These are phyloP conservation scores for Kwoniella dejecticola DNA, from an alignment of 768 basidiomycete genomes.

Conservation along the genomic window DNA sequence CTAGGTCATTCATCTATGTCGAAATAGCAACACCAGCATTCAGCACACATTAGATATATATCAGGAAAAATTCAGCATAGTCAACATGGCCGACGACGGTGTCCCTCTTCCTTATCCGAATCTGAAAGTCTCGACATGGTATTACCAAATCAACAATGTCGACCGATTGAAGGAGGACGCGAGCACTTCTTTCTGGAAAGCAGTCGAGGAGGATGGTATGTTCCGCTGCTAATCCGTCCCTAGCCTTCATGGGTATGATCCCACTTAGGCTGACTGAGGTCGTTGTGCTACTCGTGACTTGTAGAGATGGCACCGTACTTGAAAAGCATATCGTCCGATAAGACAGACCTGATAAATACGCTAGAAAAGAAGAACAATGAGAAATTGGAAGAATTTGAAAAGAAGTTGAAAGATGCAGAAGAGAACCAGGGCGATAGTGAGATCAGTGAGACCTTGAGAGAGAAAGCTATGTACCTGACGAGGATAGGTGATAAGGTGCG, in stretches of 20 bases:
- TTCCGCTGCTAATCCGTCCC: not conserved
- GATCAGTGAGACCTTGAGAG: conserved; percentile 81
- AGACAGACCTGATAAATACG: conserved; percentile 60
- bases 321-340: conserved; percentile 58
- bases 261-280: not conserved
- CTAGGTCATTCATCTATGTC: too few species aligned
- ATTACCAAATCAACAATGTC: conserved; percentile 73
- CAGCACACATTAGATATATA: not conserved
- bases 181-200: conserved; percentile 66
- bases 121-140: conserved; percentile 73
- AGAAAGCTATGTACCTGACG: conserved; percentile 80
- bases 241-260: too few species aligned
- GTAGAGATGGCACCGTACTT: conserved; percentile 85
- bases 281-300: conserved; percentile 5
- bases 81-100: conserved; percentile 74
- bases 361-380: conserved; percentile 72
- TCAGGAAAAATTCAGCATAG: too few species aligned
- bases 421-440: conserved; percentile 92
- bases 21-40: not conserved
- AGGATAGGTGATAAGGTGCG: conserved; percentile 78
- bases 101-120: conserved; percentile 83
- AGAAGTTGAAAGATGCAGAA: conserved; percentile 77
- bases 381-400: conserved; percentile 73
- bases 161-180: conserved; percentile 70
- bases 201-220: conserved; percentile 75